Evolutionary conservation across 2,329 filamentous ascomycete genomes (phyloP).

Genomic region (Colletotrichum brevisporum): DNA sequence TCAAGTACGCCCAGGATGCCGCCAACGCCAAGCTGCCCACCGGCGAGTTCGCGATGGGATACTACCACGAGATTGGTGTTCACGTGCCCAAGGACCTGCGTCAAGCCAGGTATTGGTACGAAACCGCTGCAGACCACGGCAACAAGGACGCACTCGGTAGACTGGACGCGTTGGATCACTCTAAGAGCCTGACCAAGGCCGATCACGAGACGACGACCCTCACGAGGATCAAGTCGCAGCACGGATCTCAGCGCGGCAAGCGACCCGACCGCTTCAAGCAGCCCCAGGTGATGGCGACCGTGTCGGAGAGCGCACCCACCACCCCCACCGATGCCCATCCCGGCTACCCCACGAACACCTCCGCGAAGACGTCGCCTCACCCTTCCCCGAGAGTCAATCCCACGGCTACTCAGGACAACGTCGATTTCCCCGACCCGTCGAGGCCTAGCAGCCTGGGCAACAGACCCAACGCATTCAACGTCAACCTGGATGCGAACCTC

Average conservation of each 20-base stretch:
- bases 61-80: conserved; percentile 98
- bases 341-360: conserved; percentile 43
- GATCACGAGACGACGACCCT: conserved; percentile 96
- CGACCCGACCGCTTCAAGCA: conserved; percentile 73
- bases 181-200: conserved; percentile 86
- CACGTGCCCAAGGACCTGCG: conserved; percentile 86
- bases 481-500: conserved; percentile 60
- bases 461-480: conserved; percentile 65
- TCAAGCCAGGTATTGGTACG: conserved; percentile 91
- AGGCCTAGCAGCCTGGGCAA: conserved; percentile 53
- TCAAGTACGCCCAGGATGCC: conserved; percentile 89
- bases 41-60: conserved; percentile 96
- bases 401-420: conserved; percentile 55
- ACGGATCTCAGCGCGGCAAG: conserved; percentile 77
- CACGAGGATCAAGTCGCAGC: conserved; percentile 85
- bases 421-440: conserved; percentile 64
- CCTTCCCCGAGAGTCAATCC: conserved; percentile 58
- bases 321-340: conserved; percentile 46
- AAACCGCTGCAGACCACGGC: conserved; percentile 87
- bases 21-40: conserved; percentile 86
- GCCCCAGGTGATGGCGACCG: conserved; percentile 59
- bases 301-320: conserved; percentile 59
- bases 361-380: conserved; percentile 55
- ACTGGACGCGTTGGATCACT: conserved; percentile 86
- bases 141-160: conserved; percentile 89